Evolutionary conservation across 345 rosid species (phyloP).

Genomic region (Eucalyptus marginata): DNA sequence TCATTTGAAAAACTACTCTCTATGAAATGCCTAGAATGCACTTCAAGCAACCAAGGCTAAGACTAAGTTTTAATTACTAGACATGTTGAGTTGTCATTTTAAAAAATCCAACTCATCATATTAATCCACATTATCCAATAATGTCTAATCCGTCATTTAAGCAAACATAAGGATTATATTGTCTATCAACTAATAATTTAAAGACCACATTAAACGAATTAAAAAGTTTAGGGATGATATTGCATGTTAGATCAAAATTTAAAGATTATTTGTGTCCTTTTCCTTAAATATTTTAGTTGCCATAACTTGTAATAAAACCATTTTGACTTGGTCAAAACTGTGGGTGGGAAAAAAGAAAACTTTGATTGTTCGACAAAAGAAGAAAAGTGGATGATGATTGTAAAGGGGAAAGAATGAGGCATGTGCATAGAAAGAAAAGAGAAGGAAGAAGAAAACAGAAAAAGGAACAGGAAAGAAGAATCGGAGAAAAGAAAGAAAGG

Average conservation of each 20-base stretch:
- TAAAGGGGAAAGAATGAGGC: not conserved
- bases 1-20: not conserved
- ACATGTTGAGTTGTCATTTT: not conserved
- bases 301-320: not conserved
- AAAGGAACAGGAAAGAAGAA: not conserved
- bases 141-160: not conserved
- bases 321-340: not conserved
- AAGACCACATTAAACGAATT: not conserved
- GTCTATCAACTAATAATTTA: not conserved
- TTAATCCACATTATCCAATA: not conserved
- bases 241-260: not conserved
- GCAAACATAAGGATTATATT: not conserved
- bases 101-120: not conserved
- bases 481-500: not conserved
- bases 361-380: not conserved
- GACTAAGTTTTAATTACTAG: not conserved
- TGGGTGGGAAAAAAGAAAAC: not conserved
- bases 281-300: not conserved
- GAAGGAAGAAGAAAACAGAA: not conserved
- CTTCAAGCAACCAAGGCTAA: not conserved
- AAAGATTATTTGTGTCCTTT: not conserved
- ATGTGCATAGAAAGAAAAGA: not conserved
- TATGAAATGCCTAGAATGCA: not conserved
- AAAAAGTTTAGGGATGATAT: not conserved
- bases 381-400: not conserved